A percentile compares a stretch with the other conserved stretches of the same genome.
Conservation (phyloP, 148 eudicot species). For the Rhododendron molle region DNA sequence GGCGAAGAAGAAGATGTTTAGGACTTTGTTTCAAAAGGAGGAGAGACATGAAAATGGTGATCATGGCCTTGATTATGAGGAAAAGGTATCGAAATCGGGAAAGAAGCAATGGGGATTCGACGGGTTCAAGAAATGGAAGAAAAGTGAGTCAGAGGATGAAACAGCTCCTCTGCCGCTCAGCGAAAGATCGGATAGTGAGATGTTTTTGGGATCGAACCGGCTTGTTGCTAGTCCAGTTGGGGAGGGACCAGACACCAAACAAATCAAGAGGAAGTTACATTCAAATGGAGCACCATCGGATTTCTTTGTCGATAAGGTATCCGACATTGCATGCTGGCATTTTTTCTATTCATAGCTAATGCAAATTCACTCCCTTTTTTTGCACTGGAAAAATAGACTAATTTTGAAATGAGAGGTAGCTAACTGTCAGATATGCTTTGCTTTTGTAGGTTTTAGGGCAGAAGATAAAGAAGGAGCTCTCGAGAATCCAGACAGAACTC, state of each 20-base stretch:
- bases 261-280: slow-evolving; percentile 48
- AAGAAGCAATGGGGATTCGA: slow-evolving; percentile 62
- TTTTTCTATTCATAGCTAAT: not conserved
- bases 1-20: slow-evolving; percentile 40
- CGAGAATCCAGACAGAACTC: slow-evolving; percentile 54
- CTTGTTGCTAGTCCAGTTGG: slow-evolving; percentile 22
- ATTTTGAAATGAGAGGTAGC: not conserved
- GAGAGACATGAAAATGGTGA: slow-evolving; percentile 12
- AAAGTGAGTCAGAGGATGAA: slow-evolving; percentile 54
- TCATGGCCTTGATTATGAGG: slow-evolving; percentile 15
- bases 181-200: slow-evolving; percentile 41
- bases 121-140: slow-evolving; percentile 75
- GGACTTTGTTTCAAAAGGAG: slow-evolving; percentile 28
- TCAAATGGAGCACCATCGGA: slow-evolving; percentile 60
- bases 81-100: slow-evolving; percentile 32
- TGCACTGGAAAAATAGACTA: not conserved
- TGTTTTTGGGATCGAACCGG: slow-evolving; percentile 13
- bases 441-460: slow-evolving; percentile 54
- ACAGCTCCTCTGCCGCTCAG: slow-evolving; percentile 44
- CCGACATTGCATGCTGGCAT: not conserved
- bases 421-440: not conserved
- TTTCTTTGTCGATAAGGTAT: slow-evolving; percentile 71
- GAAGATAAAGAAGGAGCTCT: slow-evolving; percentile 71
- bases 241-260: slow-evolving; percentile 46
- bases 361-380: not conserved